Evolutionary conservation across 2,329 filamentous ascomycete genomes (phyloP), one percentile per base, ranked within the genome.

Genomic region (Colletotrichum endophyticum): DNA sequence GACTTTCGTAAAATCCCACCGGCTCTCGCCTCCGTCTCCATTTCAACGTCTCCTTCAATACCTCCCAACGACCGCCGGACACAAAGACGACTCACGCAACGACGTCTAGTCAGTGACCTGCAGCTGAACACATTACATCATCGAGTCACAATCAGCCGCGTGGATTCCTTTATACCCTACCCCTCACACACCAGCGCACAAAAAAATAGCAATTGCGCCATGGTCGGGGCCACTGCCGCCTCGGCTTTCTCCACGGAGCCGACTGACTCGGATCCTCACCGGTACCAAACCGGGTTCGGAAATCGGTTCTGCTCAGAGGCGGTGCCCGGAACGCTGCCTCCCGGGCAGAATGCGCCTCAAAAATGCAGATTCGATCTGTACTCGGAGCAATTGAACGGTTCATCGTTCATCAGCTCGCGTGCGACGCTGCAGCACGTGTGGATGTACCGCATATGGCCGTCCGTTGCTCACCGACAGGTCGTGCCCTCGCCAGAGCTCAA

Each of bases 201-300:
- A 62, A 62, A 22, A 53, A 53, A 53, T 53, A 28, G 28, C 28
- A 30, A 28, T 62, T 30, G 61, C 67, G 49, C 70, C 25, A 66
- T 67, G 68, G 67, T 78, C 78, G 74, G 73, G 28, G 79, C 79
- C 32, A 80, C 78, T 13, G 80, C 81, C 36, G 73, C 71, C 39
- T 68, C 76, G 11, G 78, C 76, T 28, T 80, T 77, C 73, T 74
- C 75, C 30, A 80, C 81, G 6, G 67, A 66, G 32, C 80, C 80
- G 13, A 79, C 81, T 15, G 56, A 62, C 28, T 63, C 69, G 81
- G 76, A 87, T 86, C 81, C 89, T 83, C 82, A 92, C 68, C 70
- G 88, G 83, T 92, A 92, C 79, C 89, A 91, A 87, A 81, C 86
- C 25, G 91, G 90, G 25, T 92, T 91, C 79, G 87, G 88, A 49